Base-by-base conservation (phyloP, 371 early-diverging fungal species). In the Amoeboaphelidium occidentale region DNA sequence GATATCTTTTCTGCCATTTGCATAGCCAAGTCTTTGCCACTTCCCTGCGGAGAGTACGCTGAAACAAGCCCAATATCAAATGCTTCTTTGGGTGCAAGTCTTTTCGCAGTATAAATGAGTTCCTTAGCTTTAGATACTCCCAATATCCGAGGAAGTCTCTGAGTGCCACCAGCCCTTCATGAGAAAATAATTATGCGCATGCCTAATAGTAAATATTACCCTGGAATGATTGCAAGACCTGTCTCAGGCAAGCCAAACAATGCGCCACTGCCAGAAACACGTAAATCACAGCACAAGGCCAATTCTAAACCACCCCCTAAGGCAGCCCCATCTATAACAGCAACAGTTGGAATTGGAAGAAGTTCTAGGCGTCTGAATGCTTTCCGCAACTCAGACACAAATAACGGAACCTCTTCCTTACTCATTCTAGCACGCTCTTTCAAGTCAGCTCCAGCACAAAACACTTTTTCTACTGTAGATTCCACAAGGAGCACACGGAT, bases 381-480 rank as follows among this genome's bases (percentile, higher is more conserved):
- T 13, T 72, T 64, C 45, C 86, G 64, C 51, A 94, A 64, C 41
- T 63, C 63, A 51, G 78, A 64, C 27, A 94, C 73, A 59, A 92
- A 94, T 51, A 75, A 68, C 27, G 73, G 74, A 0, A 94, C 89
- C 58, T 94, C 84, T 0, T 59, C 27, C 25, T 71, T 73, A 20
- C 65, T 63, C 96, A 94, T 94, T 17, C 69, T 73, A 2, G 75
- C 71, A 14, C 96, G 75, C 58, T 94, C 96, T 78, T 87, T 90
- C 55, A 94, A 63, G 61, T 94, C 96, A 1, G 96, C 96, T 27
- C 96, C 96, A 3, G 93, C 86, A 58, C 92, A 92, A 58, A 94
- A 94, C 21, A 84, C 87, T 2, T 76, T 67, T 41, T 78, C 72
- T 1, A 89, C 88, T 48, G 72, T 46, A 60, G 84, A 83, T 48